Base-by-base conservation (phyloP, 495 filamentous ascomycete genomes). In the Monascus purpureus region DNA sequence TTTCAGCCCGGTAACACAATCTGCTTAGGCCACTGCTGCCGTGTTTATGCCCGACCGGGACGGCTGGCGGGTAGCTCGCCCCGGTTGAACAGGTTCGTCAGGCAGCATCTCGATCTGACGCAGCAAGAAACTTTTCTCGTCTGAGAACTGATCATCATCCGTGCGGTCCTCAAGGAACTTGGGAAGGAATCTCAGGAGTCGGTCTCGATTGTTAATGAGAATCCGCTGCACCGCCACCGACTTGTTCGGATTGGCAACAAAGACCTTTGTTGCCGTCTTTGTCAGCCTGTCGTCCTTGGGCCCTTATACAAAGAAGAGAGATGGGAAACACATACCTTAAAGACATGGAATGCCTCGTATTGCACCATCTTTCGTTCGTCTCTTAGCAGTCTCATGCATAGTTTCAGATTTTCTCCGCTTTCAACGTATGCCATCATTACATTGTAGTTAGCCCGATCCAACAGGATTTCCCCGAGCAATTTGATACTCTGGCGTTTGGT, bases 401-500 rank as follows among this genome's bases (percentile, higher is more conserved):
- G 72, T 63, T 99, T 99, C 39, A 99, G 68, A 48, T 96, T 84
- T 45, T 94, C 87, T 23, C 85, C 85, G 25, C 80, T 75, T 51
- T 94, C 85, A 29, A 99, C 90, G 57, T 99, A 99, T 25, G 72
- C 70, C 35, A 87, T 93, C 92, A 99, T 99, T 47, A 96, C 81
- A 50, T 75, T 82, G 67, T 96, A 99, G 55, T 96, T 95, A 35
- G 86, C 81, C 18, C 92, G 74, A 49, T 96, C 92, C 15, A 99
- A 67, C 29, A 99, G 57, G 32, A 99, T 81, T 59, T 96, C 92
- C 9, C 92, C 92, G 1, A 99, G 72, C 16, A 99, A 63, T 55
- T 96, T 96, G 55, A 96, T 94, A 15, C 86, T 94, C 58, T 99
- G 92, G 30, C 92, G 74, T 59, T 99, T 96, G 23, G 92, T 96